These are phyloP conservation scores for Ogataea haglerorum DNA, from an alignment of 805 yeast genomes.

Conservation along the genomic window DNA sequence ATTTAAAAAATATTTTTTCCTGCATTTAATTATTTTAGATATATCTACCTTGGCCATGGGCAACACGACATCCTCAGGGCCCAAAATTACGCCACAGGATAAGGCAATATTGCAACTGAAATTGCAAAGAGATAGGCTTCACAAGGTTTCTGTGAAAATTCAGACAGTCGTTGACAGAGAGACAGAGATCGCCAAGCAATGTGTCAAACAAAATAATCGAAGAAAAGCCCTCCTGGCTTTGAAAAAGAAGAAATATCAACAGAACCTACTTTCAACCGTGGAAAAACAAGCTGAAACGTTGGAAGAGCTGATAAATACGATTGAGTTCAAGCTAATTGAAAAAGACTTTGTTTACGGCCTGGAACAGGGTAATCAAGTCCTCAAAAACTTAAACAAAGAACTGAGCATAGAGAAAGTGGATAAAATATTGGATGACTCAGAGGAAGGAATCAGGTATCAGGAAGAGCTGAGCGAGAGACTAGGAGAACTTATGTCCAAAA, in stretches of 20 bases:
- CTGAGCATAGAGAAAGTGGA: constrained; percentile 79
- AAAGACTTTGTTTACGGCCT: constrained; percentile 79
- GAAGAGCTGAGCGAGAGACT: constrained; percentile 63
- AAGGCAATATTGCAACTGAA: constrained; percentile 83
- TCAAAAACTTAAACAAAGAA: constrained; percentile 73
- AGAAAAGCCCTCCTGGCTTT: constrained; percentile 66
- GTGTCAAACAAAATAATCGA: constrained; percentile 50
- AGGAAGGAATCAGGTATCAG: constrained; percentile 77
- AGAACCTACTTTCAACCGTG: constrained; percentile 63
- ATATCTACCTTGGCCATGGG: constrained; percentile 28
- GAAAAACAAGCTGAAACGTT: constrained; percentile 74
- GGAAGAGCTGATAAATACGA: constrained; percentile 72
- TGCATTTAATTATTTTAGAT: neutral
- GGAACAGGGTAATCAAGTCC: constrained; percentile 72
- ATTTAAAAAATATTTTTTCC: neutral
- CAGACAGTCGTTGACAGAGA: constrained; percentile 59
- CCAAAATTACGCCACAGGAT: constrained; percentile 78
- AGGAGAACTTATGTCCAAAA: constrained; percentile 38
- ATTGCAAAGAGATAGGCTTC: constrained; percentile 80
- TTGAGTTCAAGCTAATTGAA: constrained; percentile 88
- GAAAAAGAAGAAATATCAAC: constrained; percentile 78
- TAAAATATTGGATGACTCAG: constrained; percentile 74
- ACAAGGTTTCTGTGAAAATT: constrained; percentile 65
- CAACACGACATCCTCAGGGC: constrained; percentile 28
- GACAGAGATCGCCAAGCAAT: constrained; percentile 52